Percentiles rank a stretch among this genome's conserved stretches.
Evolutionary conservation across 2,329 filamentous ascomycete species (phyloP).

Genomic region (Nannizzia gypsea): DNA sequence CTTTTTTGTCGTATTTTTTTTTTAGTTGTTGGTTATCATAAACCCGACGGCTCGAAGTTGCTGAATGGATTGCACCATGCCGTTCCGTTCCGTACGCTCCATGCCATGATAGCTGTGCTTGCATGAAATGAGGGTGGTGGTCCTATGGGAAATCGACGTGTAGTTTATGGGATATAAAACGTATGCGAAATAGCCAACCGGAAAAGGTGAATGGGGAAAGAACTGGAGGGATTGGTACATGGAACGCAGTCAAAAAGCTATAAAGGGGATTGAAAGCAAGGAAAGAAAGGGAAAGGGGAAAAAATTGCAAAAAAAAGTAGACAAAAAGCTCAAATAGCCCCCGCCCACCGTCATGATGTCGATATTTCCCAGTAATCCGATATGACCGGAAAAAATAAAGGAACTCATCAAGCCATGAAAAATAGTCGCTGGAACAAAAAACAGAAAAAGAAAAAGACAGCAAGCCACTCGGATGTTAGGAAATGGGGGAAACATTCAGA

Average conservation of each 20-base stretch:
- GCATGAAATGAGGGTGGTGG: not conserved
- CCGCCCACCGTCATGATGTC: constrained; percentile 4
- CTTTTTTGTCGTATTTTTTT: constrained; percentile 1
- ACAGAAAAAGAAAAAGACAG: constrained; percentile 10
- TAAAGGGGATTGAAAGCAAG: no score
- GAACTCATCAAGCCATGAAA: constrained; percentile 4
- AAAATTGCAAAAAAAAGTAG: not conserved
- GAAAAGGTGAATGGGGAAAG: not conserved
- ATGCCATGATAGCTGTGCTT: not conserved
- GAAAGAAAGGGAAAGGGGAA: not conserved
- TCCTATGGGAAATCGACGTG: not conserved
- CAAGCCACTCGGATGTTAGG: constrained; percentile 9
- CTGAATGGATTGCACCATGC: not conserved
- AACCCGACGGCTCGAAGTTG: not conserved
- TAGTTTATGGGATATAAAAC: constrained; percentile 1
- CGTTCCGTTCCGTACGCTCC: not conserved
- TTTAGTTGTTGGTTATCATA: not conserved
- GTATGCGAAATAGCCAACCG: constrained; percentile 1
- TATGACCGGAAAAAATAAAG: constrained; percentile 4
- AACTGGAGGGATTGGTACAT: not conserved
- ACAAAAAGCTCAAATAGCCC: not conserved
- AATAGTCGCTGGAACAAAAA: not conserved
- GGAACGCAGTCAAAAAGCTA: constrained; percentile 1
- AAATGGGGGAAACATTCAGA: constrained; percentile 7
- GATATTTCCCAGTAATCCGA: constrained; percentile 1